These are phyloP conservation scores for Boehmeria nivea DNA, from an alignment of 306 rosid species.

Conservation along the genomic window DNA sequence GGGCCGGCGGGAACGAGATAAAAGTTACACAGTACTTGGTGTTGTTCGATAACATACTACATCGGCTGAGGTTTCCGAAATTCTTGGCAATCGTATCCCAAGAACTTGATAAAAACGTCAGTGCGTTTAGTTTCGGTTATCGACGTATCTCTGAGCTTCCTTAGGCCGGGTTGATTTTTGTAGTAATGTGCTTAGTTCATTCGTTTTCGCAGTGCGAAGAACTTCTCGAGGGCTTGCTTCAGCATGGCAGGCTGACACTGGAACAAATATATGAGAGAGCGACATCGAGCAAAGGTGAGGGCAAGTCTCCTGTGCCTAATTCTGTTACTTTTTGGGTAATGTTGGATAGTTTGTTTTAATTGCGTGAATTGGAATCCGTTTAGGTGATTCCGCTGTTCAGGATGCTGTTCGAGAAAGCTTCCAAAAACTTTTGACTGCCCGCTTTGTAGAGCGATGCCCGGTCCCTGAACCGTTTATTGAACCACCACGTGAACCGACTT, in stretches of 20 bases:
- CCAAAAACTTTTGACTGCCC: constrained; percentile 48
- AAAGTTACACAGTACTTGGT: constrained; percentile 48
- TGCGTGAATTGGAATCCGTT: neutral
- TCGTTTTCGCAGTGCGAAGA: constrained; percentile 49
- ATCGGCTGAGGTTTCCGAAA: constrained; percentile 74
- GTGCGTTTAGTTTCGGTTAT: constrained; percentile 21
- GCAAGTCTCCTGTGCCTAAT: constrained; percentile 24
- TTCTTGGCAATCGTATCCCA: constrained; percentile 51
- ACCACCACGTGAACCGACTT: constrained; percentile 27
- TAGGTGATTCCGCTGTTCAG: constrained; percentile 43
- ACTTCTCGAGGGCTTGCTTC: constrained; percentile 74
- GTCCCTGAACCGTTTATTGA: constrained; percentile 55
- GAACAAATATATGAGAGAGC: constrained; percentile 70
- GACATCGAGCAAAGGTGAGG: constrained; percentile 41
- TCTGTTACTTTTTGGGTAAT: neutral
- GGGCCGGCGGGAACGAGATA: constrained; percentile 28
- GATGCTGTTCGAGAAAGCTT: constrained; percentile 47
- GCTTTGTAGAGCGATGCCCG: constrained; percentile 76
- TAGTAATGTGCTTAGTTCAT: constrained; percentile 5
- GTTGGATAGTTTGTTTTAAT: neutral
- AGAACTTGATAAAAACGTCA: constrained; percentile 53
- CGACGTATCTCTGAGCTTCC: constrained; percentile 11
- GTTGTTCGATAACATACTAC: constrained; percentile 65
- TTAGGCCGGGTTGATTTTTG: constrained; percentile 4
- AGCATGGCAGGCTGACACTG: constrained; percentile 71